phyloP scores from a whole-genome alignment of 2,329 filamentous ascomycete species.

The Biscogniauxia mediterranea region DNA sequence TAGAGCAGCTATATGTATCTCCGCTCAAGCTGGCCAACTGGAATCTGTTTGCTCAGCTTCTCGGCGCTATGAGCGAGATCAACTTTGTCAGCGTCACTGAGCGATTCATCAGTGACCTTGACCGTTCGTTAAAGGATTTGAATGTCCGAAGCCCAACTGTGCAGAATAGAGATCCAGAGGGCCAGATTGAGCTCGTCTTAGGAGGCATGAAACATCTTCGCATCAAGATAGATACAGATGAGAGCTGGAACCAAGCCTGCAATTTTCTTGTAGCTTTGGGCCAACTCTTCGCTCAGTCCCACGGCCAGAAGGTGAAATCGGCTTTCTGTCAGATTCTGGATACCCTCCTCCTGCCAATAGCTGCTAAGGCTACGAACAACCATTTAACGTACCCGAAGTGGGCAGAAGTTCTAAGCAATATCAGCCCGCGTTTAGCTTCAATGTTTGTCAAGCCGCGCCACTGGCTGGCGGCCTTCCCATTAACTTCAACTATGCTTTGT shows the following conservation, averaged over 20 bases:
- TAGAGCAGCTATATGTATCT: slow-evolving; percentile 74
- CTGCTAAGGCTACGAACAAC: slow-evolving; percentile 70
- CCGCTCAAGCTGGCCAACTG: slow-evolving; percentile 89
- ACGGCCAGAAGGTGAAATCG: slow-evolving; percentile 87
- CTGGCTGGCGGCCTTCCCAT: slow-evolving; percentile 84
- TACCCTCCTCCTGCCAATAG: slow-evolving; percentile 81
- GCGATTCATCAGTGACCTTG: slow-evolving; percentile 79
- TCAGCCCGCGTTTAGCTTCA: slow-evolving; percentile 75
- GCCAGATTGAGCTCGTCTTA: slow-evolving; percentile 81
- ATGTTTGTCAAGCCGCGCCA: slow-evolving; percentile 91
- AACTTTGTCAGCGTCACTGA: slow-evolving; percentile 83
- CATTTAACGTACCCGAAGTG: slow-evolving; percentile 82
- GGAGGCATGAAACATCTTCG: slow-evolving; percentile 88
- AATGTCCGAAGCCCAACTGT: slow-evolving; percentile 63
- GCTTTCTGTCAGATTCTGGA: slow-evolving; percentile 93
- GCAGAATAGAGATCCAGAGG: slow-evolving; percentile 67
- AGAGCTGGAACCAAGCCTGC: slow-evolving; percentile 81
- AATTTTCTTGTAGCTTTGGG: slow-evolving; percentile 83
- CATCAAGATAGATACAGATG: slow-evolving; percentile 69
- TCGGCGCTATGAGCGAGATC: slow-evolving; percentile 94
- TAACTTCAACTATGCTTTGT: slow-evolving; percentile 84
- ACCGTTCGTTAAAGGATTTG: slow-evolving; percentile 73
- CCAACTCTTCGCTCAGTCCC: slow-evolving; percentile 77
- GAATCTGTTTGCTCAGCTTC: slow-evolving; percentile 87
- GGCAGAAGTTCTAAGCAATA: slow-evolving; percentile 77